Evolutionary conservation across 345 rosid species (phyloP).

Genomic region (Aegle marmelos): DNA sequence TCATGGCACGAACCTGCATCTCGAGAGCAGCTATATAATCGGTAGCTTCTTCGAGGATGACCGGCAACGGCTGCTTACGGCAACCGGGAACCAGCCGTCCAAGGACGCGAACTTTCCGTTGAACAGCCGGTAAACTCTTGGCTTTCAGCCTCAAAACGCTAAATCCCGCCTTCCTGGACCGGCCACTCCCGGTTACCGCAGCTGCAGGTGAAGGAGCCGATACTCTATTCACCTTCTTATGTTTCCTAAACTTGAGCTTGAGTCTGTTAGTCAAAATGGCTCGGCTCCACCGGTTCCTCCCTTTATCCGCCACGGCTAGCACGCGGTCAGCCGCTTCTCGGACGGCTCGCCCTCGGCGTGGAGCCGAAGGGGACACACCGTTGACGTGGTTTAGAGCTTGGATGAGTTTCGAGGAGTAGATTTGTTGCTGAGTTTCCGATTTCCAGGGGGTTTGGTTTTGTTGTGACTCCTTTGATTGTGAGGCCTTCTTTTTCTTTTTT

Average conservation of each 20-base stretch:
- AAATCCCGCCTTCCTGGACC: slow-evolving; percentile 65
- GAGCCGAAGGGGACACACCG: slow-evolving; percentile 38
- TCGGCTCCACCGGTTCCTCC: slow-evolving; percentile 87
- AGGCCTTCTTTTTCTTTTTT: slow-evolving; percentile 63
- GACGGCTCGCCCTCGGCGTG: slow-evolving; percentile 61
- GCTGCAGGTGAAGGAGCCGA: slow-evolving; percentile 15
- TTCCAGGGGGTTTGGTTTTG: slow-evolving; percentile 54
- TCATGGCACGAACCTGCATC: slow-evolving; percentile 97
- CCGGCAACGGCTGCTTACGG: slow-evolving; percentile 83
- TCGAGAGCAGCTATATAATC: slow-evolving; percentile 96
- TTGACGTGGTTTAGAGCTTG: slow-evolving; percentile 54
- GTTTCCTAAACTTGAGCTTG: slow-evolving; percentile 78
- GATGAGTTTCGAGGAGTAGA: slow-evolving; percentile 76
- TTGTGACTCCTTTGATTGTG: slow-evolving; percentile 18
- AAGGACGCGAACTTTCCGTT: slow-evolving; percentile 73
- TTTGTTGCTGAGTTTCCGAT: slow-evolving; percentile 74
- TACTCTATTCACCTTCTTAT: slow-evolving; percentile 44
- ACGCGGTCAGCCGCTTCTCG: slow-evolving; percentile 83
- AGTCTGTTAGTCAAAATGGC: slow-evolving; percentile 73
- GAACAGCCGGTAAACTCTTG: slow-evolving; percentile 70
- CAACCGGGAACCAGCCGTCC: slow-evolving; percentile 98
- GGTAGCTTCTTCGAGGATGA: slow-evolving; percentile 85
- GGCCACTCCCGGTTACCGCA: slow-evolving; percentile 22
- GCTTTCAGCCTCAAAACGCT: slow-evolving; percentile 58
- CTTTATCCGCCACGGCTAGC: slow-evolving; percentile 80